phyloP scores from a whole-genome alignment of 129 eudicot genomes.

The Lonicera japonica region DNA sequence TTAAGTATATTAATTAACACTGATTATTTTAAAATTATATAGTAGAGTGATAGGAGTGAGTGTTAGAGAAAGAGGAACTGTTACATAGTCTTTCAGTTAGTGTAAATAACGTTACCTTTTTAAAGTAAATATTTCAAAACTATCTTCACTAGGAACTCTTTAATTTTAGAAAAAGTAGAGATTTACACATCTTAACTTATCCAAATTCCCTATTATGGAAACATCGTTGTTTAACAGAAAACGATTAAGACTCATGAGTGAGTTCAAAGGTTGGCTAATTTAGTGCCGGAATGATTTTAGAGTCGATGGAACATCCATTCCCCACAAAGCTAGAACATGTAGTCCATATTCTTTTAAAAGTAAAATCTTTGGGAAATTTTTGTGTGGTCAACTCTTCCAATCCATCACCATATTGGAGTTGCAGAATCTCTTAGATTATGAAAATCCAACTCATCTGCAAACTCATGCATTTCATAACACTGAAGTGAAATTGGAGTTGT shows the following conservation, averaged over 20 bases:
- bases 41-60: no score
- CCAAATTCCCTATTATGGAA: constrained; percentile 18
- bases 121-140: no score
- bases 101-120: no score
- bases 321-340: constrained; percentile 17
- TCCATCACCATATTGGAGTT: constrained; percentile 15
- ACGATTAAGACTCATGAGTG: constrained; percentile 18
- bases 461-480: constrained; percentile 19
- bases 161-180: constrained; percentile 21
- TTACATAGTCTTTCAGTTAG: no score
- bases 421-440: constrained; percentile 28
- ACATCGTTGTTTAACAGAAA: constrained; percentile 21
- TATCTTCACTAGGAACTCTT: no score
- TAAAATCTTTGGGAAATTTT: constrained; percentile 14
- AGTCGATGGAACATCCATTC: constrained; percentile 20
- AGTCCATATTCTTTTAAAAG: constrained; percentile 20
- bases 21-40: no score
- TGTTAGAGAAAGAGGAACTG: no score
- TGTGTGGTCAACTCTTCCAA: constrained; percentile 5
- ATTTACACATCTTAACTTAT: constrained; percentile 17
- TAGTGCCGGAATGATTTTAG: constrained; percentile 11
- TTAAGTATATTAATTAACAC: no score
- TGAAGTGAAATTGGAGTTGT: constrained; percentile 21
- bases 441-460: constrained; percentile 15
- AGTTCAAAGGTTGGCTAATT: constrained; percentile 18